phyloP scores from a whole-genome alignment of 2,329 filamentous ascomycete genomes.

The Penicillium sp. region DNA sequence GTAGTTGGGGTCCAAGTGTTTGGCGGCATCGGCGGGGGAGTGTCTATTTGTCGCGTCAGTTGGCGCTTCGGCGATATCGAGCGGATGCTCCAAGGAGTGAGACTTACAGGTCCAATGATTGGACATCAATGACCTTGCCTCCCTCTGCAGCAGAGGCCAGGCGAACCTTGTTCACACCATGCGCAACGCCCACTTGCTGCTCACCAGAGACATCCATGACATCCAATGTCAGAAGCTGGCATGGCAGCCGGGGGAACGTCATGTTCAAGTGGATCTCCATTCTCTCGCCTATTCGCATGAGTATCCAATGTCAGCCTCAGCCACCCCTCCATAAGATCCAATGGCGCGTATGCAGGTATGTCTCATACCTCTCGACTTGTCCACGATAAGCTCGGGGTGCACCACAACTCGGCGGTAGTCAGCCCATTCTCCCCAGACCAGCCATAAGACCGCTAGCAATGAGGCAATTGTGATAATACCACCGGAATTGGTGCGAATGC shows the following conservation, averaged over 20 bases:
- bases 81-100: background rate
- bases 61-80: background rate
- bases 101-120: slow-evolving; percentile 65
- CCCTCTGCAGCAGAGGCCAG: slow-evolving; percentile 71
- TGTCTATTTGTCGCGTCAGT: slow-evolving; percentile 52
- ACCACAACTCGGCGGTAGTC: slow-evolving; percentile 87
- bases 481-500: slow-evolving; percentile 91
- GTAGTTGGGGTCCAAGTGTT: slow-evolving; percentile 86
- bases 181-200: slow-evolving; percentile 89
- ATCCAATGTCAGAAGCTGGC: slow-evolving; percentile 92
- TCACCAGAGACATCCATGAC: slow-evolving; percentile 99
- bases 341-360: background rate
- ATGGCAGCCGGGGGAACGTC: slow-evolving; percentile 89
- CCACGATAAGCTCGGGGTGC: slow-evolving; percentile 89
- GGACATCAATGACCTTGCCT: slow-evolving; percentile 70
- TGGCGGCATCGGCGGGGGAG: slow-evolving; percentile 63
- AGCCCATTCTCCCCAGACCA: slow-evolving; percentile 92
- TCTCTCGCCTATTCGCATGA: slow-evolving; percentile 68
- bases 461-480: slow-evolving; percentile 93
- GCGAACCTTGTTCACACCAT: slow-evolving; percentile 89
- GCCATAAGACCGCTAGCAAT: slow-evolving; percentile 80
- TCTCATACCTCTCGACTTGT: slow-evolving; percentile 81
- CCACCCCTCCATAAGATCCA: background rate
- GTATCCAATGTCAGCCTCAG: slow-evolving; percentile 21
- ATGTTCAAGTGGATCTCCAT: slow-evolving; percentile 99